These are phyloP conservation scores for Aspergillus costaricaensis DNA, from an alignment of 2,329 filamentous ascomycete species.

Conservation along the genomic window DNA sequence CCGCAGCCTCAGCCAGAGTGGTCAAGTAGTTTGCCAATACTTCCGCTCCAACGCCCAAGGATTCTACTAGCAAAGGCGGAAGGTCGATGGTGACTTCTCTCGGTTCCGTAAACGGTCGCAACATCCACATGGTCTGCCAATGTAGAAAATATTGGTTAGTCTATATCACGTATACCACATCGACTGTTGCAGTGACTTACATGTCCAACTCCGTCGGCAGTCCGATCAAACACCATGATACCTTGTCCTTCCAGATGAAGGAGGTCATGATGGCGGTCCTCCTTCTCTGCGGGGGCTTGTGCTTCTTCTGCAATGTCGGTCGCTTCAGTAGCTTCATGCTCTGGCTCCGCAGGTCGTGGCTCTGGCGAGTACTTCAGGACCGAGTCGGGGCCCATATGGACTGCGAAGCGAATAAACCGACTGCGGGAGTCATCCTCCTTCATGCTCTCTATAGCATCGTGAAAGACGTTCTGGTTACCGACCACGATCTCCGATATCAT, in stretches of 20 bases:
- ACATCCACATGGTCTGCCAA: constrained; percentile 96
- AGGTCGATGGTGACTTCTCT: constrained; percentile 96
- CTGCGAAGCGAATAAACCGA: constrained; percentile 80
- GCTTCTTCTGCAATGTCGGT: constrained; percentile 29
- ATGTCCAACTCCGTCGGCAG: constrained; percentile 84
- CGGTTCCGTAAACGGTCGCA: constrained; percentile 83
- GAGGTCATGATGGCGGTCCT: constrained; percentile 52
- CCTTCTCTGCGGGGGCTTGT: constrained; percentile 42
- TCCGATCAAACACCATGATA: constrained; percentile 94
- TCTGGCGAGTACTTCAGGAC: constrained; percentile 56
- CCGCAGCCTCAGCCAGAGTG: constrained; percentile 77
- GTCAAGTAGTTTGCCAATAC: constrained; percentile 93
- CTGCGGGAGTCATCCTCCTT: constrained; percentile 90
- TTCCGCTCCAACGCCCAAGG: constrained; percentile 90
- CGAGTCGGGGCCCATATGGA: constrained; percentile 69
- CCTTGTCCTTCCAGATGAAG: constrained; percentile 92
- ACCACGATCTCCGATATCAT: constrained; percentile 79
- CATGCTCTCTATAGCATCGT: constrained; percentile 83
- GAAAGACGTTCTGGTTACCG: constrained; percentile 77
- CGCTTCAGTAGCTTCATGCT: constrained; percentile 12
- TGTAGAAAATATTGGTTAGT: constrained; percentile 26
- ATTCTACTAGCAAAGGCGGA: constrained; percentile 84
- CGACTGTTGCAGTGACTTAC: constrained; percentile 56
- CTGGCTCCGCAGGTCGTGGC: constrained; percentile 27
- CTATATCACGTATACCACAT: constrained; percentile 7